A percentile compares a stretch with the other conserved stretches of the same genome.
Conservation (phyloP, 345 rosid species). For the Citropsis articulata region DNA sequence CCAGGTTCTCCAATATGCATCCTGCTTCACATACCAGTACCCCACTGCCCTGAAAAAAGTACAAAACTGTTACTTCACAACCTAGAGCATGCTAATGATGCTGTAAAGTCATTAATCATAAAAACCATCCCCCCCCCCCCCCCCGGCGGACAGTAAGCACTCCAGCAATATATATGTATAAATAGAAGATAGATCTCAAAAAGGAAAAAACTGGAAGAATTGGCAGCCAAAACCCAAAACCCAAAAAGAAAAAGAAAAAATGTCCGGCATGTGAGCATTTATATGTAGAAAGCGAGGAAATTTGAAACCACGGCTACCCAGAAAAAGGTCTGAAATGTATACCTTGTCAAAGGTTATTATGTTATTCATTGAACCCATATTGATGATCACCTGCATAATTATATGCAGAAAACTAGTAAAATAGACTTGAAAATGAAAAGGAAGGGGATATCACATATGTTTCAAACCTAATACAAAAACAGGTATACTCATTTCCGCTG, state of each 20-base stretch:
- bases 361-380: slow-evolving; percentile 72
- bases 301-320: neutral
- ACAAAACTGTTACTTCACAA: neutral
- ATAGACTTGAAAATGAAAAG: neutral
- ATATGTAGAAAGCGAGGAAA: neutral
- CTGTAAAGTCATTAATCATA: neutral
- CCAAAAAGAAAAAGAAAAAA: neutral
- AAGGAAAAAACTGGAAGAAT: neutral
- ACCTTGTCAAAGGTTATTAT: slow-evolving; percentile 81
- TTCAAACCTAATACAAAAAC: neutral
- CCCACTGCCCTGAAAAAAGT: slow-evolving; percentile 70
- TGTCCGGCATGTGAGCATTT: neutral
- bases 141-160: no score
- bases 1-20: slow-evolving; percentile 89
- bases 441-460: neutral
- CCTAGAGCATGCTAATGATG: neutral
- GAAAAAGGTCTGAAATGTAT: slow-evolving; percentile 3
- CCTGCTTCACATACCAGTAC: slow-evolving; percentile 95
- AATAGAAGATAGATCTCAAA: neutral
- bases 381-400: slow-evolving; percentile 68
- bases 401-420: neutral
- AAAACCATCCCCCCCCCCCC: no score
- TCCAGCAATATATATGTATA: neutral
- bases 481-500: neutral
- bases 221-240: neutral